A percentile compares a stretch with the other conserved stretches of the same genome.
Evolutionary conservation across 2,329 filamentous ascomycete species (phyloP).

Genomic region (Calonectria naviculata): DNA sequence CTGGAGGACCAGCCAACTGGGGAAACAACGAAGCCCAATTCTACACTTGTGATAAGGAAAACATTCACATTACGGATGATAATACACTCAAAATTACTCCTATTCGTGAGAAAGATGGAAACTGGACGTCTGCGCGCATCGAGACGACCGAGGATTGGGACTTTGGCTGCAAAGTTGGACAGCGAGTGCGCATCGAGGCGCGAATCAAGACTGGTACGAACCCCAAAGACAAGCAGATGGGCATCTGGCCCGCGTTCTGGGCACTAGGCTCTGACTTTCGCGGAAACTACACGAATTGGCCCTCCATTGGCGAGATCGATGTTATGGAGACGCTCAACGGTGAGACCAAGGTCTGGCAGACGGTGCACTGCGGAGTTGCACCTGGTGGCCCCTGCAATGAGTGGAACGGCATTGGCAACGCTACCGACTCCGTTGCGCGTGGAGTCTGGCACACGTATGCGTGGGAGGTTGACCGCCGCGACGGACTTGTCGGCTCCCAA

Average conservation of each 20-base stretch:
- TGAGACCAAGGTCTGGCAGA: neutral
- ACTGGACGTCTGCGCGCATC: neutral
- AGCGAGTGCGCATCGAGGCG: neutral
- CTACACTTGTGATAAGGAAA: neutral
- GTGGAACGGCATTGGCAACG: neutral
- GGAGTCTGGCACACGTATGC: neutral
- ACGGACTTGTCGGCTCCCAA: neutral
- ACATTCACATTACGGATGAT: neutral
- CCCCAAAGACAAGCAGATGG: neutral
- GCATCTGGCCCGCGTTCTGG: neutral
- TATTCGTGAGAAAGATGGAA: neutral
- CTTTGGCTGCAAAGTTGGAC: neutral
- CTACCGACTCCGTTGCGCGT: neutral
- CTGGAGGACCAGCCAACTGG: neutral
- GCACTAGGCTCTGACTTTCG: neutral
- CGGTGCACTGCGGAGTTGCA: neutral
- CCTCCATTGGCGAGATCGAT: neutral
- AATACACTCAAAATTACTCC: neutral
- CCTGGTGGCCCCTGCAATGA: neutral
- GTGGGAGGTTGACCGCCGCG: neutral
- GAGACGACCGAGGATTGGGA: neutral
- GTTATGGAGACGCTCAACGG: neutral
- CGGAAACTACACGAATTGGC: neutral
- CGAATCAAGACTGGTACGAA: neutral
- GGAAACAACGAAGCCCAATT: neutral